Evolutionary conservation across 257 asterid genomes (phyloP), one percentile per base, ranked within the genome.

Genomic region (Scutellaria galericulata): DNA sequence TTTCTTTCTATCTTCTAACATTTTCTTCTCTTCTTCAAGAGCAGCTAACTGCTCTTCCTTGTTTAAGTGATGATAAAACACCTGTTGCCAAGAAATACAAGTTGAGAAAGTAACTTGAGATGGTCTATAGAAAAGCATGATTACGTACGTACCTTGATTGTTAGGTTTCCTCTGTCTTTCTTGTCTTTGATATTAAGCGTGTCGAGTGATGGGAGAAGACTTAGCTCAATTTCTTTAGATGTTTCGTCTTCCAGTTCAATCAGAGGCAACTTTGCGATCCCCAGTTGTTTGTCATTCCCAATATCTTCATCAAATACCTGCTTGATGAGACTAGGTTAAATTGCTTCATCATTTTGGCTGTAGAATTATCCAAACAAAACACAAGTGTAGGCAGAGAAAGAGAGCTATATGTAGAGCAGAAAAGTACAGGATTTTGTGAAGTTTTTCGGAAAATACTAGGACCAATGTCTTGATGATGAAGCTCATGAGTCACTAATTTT

Each of bases 271-370:
- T 87, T 91, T 11, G 83, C 85, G 4, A 85, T 51, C 41, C 96
- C 97, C 77, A 91, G 64, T 53, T 76, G 84, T 81, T 85, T 79
- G 82, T 92, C 98, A 37, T 90, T 87, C 67, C 97, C 97, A 62
- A 92, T 83, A 69, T 92, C 98, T 77, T 87, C 80, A 77, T 92
- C 98, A 50, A 77, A 87, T 42, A 92, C 97, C 98, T 92, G 87
- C 57, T 58, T 51, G 7, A 13, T 9, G 18, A n/a, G 45, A 45
- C 14, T 14, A 40, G 73, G 46, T 70, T 24, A 67, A 40, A 51
- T 42, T 58, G n/a, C 65, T 52, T 63, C 8, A 48, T 56, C 12
- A 41, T 10, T 44, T 37, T 31, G 9, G 31, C 7, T 11, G n/a
- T 35, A 46, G 10, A 46, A 59, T 10, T 22, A 15, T 6, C 37